Percentiles rank a stretch among this genome's conserved stretches.
Evolutionary conservation across 2,329 filamentous ascomycete genomes (phyloP).

Genomic region (Aureobasidium mangrovei): DNA sequence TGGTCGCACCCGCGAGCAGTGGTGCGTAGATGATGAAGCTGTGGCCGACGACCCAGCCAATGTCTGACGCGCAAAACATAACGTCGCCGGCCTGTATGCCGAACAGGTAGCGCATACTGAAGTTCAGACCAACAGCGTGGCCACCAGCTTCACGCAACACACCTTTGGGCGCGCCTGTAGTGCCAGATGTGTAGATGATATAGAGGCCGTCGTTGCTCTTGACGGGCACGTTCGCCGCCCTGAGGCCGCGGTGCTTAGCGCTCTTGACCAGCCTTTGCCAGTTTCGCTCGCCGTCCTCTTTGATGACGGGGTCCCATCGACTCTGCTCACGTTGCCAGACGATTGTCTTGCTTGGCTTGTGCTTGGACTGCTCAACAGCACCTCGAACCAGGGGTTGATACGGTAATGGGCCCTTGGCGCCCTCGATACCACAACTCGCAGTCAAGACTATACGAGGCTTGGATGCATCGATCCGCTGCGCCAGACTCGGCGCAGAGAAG

Average conservation of each 20-base stretch:
- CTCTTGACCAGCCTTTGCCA: slow-evolving; percentile 73
- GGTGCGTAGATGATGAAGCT: slow-evolving; percentile 86
- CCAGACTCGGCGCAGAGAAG: slow-evolving; percentile 71
- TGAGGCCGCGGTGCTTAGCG: slow-evolving; percentile 56
- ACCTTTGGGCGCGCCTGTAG: slow-evolving; percentile 74
- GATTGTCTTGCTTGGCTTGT: slow-evolving; percentile 65
- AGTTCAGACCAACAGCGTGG: slow-evolving; percentile 74
- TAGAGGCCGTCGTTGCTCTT: slow-evolving; percentile 74
- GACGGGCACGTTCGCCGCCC: slow-evolving; percentile 67
- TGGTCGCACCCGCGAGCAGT: slow-evolving; percentile 74
- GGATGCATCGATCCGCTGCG: slow-evolving; percentile 80
- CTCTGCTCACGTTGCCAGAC: slow-evolving; percentile 78
- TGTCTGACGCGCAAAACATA: slow-evolving; percentile 71
- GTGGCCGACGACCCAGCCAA: slow-evolving; percentile 85
- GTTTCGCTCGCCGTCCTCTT: slow-evolving; percentile 59
- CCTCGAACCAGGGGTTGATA: slow-evolving; percentile 71
- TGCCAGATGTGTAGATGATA: slow-evolving; percentile 81
- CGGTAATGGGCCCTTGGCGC: slow-evolving; percentile 65
- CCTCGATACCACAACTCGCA: slow-evolving; percentile 87
- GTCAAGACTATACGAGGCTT: slow-evolving; percentile 70
- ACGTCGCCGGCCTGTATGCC: slow-evolving; percentile 77
- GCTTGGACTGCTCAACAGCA: slow-evolving; percentile 56
- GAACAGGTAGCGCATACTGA: slow-evolving; percentile 77
- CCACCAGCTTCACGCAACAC: slow-evolving; percentile 76
- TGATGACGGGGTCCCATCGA: slow-evolving; percentile 62